A percentile compares a stretch with the other conserved stretches of the same genome.
phyloP scores from a whole-genome alignment of 2,329 filamentous ascomycete genomes.

The Verticillium nonalfalfae region DNA sequence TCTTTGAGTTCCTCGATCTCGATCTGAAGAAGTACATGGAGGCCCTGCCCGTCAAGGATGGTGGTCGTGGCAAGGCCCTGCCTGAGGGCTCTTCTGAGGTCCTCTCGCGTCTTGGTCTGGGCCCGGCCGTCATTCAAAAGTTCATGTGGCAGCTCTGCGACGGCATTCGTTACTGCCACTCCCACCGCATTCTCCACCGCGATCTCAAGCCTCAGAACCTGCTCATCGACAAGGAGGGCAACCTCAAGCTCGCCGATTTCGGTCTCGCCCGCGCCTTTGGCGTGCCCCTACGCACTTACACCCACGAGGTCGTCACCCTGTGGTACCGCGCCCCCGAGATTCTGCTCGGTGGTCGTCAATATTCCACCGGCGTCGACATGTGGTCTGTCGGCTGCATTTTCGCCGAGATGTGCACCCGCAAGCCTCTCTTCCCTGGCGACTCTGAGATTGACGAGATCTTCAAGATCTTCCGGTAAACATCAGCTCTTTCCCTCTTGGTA shows the following conservation, averaged over 20 bases:
- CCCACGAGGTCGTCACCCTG: conserved; percentile 89
- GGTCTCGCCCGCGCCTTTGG: conserved; percentile 85
- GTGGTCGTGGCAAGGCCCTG: conserved; percentile 77
- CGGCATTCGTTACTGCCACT: conserved; percentile 83
- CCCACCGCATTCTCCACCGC: conserved; percentile 79
- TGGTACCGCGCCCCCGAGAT: conserved; percentile 94
- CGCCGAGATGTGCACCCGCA: conserved; percentile 92
- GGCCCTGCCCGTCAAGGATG: conserved; percentile 74
- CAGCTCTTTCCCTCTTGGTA: too few relatives aligned
- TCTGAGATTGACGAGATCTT: conserved; percentile 88
- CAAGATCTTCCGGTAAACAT: conserved; percentile 75
- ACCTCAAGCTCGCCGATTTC: conserved; percentile 87
- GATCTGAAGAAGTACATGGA: conserved; percentile 98
- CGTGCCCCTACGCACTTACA: conserved; percentile 85
- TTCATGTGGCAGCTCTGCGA: conserved; percentile 87
- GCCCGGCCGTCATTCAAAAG: conserved; percentile 78
- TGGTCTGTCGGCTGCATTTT: conserved; percentile 95
- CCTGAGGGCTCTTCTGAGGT: conserved; percentile 67
- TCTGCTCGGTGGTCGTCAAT: conserved; percentile 82
- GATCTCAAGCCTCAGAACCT: conserved; percentile 90
- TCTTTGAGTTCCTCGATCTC: conserved; percentile 85
- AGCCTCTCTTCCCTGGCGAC: conserved; percentile 87
- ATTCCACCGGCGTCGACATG: conserved; percentile 93
- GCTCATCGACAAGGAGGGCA: conserved; percentile 78
- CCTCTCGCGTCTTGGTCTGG: conserved; percentile 63